These are phyloP conservation scores for Puccinia triticina DNA, from an alignment of 1,284 basidiomycete genomes.

Conservation along the genomic window DNA sequence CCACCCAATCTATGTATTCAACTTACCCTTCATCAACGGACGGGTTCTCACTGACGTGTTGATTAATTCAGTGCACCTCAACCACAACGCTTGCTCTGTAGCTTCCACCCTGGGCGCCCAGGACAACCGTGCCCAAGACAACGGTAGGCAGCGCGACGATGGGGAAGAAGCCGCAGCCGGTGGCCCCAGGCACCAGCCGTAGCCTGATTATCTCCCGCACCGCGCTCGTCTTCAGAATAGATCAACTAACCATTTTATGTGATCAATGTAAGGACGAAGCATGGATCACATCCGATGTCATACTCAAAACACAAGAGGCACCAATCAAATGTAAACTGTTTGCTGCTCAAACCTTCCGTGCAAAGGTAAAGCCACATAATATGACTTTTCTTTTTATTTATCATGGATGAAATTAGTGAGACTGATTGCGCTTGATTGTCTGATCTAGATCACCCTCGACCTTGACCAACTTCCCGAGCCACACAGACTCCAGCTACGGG, in stretches of 20 bases:
- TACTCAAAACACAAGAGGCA: constrained; percentile 78
- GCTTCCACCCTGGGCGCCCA: too few species aligned
- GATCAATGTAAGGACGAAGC: constrained; percentile 74
- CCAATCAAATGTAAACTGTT: constrained; percentile 85
- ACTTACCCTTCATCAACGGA: too few species aligned
- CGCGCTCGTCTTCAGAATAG: too few species aligned
- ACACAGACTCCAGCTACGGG: constrained; percentile 75
- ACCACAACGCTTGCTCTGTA: too few species aligned
- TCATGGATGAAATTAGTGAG: constrained; percentile 22
- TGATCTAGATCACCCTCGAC: constrained; percentile 85
- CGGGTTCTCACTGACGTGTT: too few species aligned
- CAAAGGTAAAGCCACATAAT: constrained; percentile 70
- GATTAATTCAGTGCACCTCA: too few species aligned
- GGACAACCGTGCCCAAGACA: too few species aligned
- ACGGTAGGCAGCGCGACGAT: too few species aligned
- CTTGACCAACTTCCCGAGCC: constrained; percentile 79
- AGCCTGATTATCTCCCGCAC: too few species aligned
- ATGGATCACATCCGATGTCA: constrained; percentile 89
- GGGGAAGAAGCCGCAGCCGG: too few species aligned
- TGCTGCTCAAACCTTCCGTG: constrained; percentile 92
- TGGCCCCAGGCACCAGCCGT: too few species aligned
- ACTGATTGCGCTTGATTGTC: not conserved
- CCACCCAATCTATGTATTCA: too few species aligned
- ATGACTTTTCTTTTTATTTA: constrained; percentile 13
- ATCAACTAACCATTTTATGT: constrained; percentile 56